These are phyloP conservation scores for Pyrenochaeta sp. DNA, from an alignment of 2,329 filamentous ascomycete genomes.

Conservation along the genomic window DNA sequence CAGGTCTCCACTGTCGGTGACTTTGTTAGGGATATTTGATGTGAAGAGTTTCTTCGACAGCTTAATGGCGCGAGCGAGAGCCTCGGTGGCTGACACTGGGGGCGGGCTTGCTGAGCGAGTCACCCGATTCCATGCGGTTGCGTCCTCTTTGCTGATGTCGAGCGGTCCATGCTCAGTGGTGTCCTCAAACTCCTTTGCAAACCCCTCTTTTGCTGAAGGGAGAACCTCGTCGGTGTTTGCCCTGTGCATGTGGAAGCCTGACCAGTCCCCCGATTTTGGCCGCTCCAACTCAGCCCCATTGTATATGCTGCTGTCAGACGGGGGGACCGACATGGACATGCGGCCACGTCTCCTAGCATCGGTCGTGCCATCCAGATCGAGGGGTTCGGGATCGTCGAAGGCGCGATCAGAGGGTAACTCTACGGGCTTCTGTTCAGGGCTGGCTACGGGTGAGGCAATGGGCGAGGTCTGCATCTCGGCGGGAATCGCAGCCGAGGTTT, in stretches of 20 bases:
- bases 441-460: slow-evolving; percentile 86
- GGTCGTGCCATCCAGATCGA: slow-evolving; percentile 67
- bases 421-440: slow-evolving; percentile 71
- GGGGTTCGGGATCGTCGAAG: slow-evolving; percentile 73
- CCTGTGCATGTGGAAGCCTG: slow-evolving; percentile 49
- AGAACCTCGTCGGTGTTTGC: slow-evolving; percentile 65
- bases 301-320: slow-evolving; percentile 28
- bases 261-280: slow-evolving; percentile 48
- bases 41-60: slow-evolving; percentile 87
- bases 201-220: slow-evolving; percentile 52
- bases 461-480: slow-evolving; percentile 93
- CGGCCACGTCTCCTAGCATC: slow-evolving; percentile 32
- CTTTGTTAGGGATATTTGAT: slow-evolving; percentile 89
- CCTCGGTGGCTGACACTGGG: slow-evolving; percentile 74
- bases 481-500: slow-evolving; percentile 92
- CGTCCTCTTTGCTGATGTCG: slow-evolving; percentile 43
- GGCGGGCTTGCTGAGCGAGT: slow-evolving; percentile 78
- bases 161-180: slow-evolving; percentile 37
- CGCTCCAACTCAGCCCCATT: slow-evolving; percentile 23
- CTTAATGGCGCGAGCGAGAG: slow-evolving; percentile 81
- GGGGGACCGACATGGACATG: slow-evolving; percentile 41
- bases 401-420: slow-evolving; percentile 54
- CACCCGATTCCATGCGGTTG: slow-evolving; percentile 44
- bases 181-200: slow-evolving; percentile 44
- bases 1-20: slow-evolving; percentile 92